Evolutionary conservation across 2,329 filamentous ascomycete genomes (phyloP), one percentile per base, ranked within the genome.

Genomic region (Pestalotiopsis sp.): DNA sequence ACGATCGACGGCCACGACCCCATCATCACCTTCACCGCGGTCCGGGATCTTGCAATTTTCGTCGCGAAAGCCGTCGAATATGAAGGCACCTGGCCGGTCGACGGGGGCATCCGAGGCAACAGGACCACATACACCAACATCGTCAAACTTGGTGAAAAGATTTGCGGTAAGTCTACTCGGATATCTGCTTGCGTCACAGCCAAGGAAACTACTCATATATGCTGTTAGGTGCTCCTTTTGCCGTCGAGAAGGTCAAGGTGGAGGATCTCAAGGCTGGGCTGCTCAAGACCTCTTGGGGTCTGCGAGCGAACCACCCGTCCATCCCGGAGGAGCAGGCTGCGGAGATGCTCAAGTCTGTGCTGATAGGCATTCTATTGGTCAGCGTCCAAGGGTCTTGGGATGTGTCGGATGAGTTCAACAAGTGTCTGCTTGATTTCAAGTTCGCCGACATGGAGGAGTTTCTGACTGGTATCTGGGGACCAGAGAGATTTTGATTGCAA

Each of bases 261-360:
- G 79, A 82, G 64, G 86, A 89, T 72, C 81, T 89, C 4, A 75
- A 83, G 72, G 80, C 76, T 3, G 85, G 84, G 6, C 68, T 69
- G 13, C 71, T 83, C 2, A 79, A 79, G 14, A 76, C 81, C 0
- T 80, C 79, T 3, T 87, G 85, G 85, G 68, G 75, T 23, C 74
- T 83, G 36, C 23, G 72, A 58, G 72, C 72, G 0, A 65, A 69
- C 17, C 76, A 81, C 59, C 68, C 66, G 4, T 71, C 77, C 2
- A 74, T 86, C 38, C 72, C 79, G 1, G 72, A 74, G 1, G 81
- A 84, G 0, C 63, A 80, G 27, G 73, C 76, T 1, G 74, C 76
- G 38, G 72, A 66, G 2, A 76, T 82, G 27, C 74, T 80, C 11
- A 81, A 78, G 71, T 71, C 72, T 0, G 81, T 85, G 49, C 72